These are phyloP conservation scores for Spergularia azorica DNA, from an alignment of 179 eudicot species.

Conservation along the genomic window DNA sequence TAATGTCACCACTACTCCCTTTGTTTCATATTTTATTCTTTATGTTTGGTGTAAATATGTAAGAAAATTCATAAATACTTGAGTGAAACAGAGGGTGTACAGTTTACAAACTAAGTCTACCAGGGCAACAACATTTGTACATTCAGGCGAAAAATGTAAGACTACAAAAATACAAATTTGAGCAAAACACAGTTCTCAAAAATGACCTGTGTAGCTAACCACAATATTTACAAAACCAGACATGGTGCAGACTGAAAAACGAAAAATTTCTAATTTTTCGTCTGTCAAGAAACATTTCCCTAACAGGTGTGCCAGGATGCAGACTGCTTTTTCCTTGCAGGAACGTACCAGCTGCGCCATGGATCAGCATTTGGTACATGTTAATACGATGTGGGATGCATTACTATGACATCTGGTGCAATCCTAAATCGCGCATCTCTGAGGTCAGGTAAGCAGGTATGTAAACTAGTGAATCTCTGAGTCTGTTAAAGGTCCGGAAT, in stretches of 20 bases:
- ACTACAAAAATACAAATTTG: background rate
- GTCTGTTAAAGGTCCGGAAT: conserved; percentile 25
- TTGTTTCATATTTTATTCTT: no score
- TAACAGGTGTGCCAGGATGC: background rate
- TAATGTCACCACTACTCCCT: no score
- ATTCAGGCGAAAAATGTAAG: background rate
- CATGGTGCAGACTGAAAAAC: background rate
- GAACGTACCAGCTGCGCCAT: no score
- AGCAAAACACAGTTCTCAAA: background rate
- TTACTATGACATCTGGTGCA: no score
- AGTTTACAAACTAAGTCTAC: background rate
- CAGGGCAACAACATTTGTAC: background rate
- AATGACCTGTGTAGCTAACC: conserved; percentile 14
- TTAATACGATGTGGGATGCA: no score
- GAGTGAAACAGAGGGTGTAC: no score
- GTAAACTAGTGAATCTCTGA: conserved; percentile 19
- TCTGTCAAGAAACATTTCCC: background rate
- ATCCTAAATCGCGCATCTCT: background rate
- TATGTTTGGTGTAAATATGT: no score
- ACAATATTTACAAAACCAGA: background rate
- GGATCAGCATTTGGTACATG: no score
- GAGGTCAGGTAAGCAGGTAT: background rate
- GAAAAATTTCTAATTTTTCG: background rate
- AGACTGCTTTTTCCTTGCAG: no score
- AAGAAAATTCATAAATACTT: no score